These are phyloP conservation scores for Pleurotus platypus DNA, from an alignment of 768 basidiomycete genomes.

Conservation along the genomic window DNA sequence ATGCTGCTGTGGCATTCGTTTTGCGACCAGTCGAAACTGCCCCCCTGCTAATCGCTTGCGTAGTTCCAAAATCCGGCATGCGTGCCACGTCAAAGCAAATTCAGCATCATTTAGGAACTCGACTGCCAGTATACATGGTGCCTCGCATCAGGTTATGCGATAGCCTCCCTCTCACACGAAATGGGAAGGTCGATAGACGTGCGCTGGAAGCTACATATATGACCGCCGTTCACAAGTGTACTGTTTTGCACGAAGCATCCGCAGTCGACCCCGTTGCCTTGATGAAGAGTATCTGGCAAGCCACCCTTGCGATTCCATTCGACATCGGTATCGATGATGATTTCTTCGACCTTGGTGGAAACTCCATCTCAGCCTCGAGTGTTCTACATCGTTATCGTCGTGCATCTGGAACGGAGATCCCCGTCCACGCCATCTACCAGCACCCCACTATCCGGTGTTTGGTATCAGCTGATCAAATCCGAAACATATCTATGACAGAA, in stretches of 20 bases:
- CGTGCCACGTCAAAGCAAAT: not conserved
- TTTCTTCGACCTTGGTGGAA: conserved; percentile 3
- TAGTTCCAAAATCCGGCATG: not conserved
- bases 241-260: no score
- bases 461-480: not conserved
- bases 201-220: not conserved
- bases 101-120: not conserved
- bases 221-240: not conserved
- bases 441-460: not conserved
- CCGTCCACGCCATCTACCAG: not conserved
- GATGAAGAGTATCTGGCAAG: not conserved
- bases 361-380: not conserved
- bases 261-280: not conserved
- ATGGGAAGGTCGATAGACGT: conserved; percentile 3
- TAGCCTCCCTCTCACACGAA: not conserved
- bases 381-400: not conserved
- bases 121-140: not conserved
- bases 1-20: not conserved
- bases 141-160: not conserved
- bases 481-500: not conserved
- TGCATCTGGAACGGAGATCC: not conserved
- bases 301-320: not conserved
- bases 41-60: not conserved
- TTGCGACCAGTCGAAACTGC: not conserved
- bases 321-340: not conserved